Evolutionary conservation across 495 filamentous ascomycete species (phyloP).

Genomic region (Aspergillus bridgeri): DNA sequence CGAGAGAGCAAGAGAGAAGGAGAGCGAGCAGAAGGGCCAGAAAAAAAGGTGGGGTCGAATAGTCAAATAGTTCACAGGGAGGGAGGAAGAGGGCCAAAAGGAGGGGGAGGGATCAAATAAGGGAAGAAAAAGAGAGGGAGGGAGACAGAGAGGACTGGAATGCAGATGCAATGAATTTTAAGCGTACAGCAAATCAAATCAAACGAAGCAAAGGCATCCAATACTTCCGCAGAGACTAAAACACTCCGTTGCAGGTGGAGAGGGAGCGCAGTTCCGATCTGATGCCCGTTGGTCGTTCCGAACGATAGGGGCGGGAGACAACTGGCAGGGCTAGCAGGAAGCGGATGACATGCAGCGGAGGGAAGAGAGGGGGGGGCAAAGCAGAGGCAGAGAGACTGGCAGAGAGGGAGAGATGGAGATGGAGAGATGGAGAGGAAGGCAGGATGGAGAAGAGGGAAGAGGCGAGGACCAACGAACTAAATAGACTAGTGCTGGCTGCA

Average conservation of each 20-base stretch:
- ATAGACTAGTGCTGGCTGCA: not conserved
- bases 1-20: slow-evolving; percentile 3
- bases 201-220: not conserved
- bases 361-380: not conserved
- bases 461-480: too few relatives aligned
- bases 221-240: not conserved
- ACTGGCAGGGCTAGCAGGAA: not conserved
- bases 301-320: not conserved
- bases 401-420: not conserved
- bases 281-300: not conserved
- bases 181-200: not conserved
- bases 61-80: not conserved
- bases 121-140: slow-evolving; percentile 2
- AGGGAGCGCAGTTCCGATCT: not conserved
- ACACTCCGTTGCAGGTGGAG: not conserved
- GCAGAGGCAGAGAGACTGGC: not conserved
- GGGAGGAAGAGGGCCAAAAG: not conserved
- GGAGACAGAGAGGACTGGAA: not conserved
- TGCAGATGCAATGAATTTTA: not conserved
- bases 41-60: not conserved
- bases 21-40: slow-evolving; percentile 6
- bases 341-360: not conserved
- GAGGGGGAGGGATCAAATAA: not conserved
- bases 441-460: too few relatives aligned
- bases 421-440: not conserved